Evolutionary conservation across 352 stramenopile genomes (phyloP), one percentile per base, ranked within the genome.

Genomic region (Globisporangium iwayamae): DNA sequence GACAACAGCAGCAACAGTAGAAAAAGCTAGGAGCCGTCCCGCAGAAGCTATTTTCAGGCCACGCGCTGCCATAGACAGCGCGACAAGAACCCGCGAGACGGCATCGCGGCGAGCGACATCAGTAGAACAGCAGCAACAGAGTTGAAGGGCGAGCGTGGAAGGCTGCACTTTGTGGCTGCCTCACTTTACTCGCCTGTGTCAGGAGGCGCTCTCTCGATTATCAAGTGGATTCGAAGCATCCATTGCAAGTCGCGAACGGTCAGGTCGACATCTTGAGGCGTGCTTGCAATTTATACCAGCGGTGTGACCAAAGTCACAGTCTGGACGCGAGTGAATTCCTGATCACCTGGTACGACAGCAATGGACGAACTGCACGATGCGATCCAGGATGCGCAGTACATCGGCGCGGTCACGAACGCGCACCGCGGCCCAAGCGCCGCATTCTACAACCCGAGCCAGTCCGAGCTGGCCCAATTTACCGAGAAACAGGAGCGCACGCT

Each of bases 311-410:
- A 10, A 59, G 20, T 22, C 16, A 58, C 52, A 58, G 52, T 8
- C 13, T 6, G 48, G 32, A 6, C 11, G 48, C 1, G 8, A 51
- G 25, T 3, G 36, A 60, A 10, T 46, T 51, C 18, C 8, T 11
- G 32, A 32, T 11, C 32, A 28, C 36, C 36, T 48, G 13, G 4
- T 8, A 36, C 32, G 28, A 39, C 36, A 25, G 74, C 64, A 8
- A 96, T 96, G 88, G 85, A 96, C 63, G 87, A 93, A 67, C 77
- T 96, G 30, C 86, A 96, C 58, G 89, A 97, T 74, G 87, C 87
- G 48, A 92, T 97, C 53, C 86, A 96, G 64, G 88, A 97, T 62
- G 87, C 87, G 56, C 82, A 94, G 68, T 97, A 96, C 66, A 93
- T 96, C 54, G 83, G 86, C 56, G 89, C 87, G 0, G 85, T 96